Conservation (phyloP, 257 asterid genomes). For the Osmanthus fragrans region DNA sequence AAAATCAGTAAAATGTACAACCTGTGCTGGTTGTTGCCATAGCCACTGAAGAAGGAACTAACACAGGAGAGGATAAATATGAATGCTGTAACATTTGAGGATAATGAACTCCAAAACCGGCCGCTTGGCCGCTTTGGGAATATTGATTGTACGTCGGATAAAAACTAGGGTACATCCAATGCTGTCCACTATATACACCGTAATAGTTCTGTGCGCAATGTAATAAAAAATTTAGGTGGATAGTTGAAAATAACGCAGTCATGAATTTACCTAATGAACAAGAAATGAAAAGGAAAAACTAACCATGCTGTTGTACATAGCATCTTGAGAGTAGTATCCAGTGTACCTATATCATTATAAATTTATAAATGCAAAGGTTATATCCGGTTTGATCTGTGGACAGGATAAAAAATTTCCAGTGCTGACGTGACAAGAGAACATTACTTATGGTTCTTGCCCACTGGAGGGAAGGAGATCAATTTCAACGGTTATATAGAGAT, state of each 20-base stretch:
- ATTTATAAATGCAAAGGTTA: background rate
- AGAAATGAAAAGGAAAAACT: background rate
- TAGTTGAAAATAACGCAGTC: background rate
- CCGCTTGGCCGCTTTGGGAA: background rate
- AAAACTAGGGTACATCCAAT: background rate
- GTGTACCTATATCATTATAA: background rate
- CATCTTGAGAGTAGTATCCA: background rate
- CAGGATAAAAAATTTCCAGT: too few relatives aligned
- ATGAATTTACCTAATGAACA: background rate
- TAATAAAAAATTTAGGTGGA: too few relatives aligned
- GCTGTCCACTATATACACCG: background rate
- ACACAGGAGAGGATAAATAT: background rate
- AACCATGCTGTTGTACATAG: background rate
- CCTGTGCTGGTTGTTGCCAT: background rate
- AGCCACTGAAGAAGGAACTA: background rate
- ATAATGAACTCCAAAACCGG: background rate
- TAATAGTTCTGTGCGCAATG: background rate
- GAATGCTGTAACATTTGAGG: background rate
- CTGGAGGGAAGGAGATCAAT: too few relatives aligned
- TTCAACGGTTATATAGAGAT: too few relatives aligned
- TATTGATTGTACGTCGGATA: background rate
- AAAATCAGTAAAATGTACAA: background rate
- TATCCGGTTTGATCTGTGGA: too few relatives aligned
- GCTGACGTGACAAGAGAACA: too few relatives aligned
- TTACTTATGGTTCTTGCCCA: too few relatives aligned